Conservation (phyloP, 345 rosid genomes). For the Hibiscus mutabilis region DNA sequence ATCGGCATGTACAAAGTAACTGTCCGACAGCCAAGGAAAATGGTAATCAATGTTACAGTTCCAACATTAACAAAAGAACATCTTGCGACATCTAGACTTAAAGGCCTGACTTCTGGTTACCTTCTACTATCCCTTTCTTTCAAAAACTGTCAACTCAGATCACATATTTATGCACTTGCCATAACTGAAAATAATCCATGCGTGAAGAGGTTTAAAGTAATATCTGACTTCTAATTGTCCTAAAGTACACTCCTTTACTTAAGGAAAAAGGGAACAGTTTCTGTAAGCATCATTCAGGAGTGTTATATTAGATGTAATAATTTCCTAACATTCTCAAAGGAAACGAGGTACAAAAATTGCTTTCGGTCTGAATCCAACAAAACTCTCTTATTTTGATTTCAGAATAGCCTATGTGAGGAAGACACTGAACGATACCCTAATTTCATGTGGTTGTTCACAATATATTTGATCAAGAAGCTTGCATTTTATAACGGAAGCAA, state of each 20-base stretch:
- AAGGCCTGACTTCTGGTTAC: not conserved
- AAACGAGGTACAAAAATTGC: not conserved
- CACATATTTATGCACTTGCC: not conserved
- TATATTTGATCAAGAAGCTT: not conserved
- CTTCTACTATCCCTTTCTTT: not conserved
- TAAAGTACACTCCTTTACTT: not conserved
- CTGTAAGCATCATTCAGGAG: not conserved
- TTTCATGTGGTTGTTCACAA: not conserved
- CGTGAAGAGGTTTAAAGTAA: not conserved
- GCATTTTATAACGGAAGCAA: not conserved
- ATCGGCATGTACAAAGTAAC: not conserved
- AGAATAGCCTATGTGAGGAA: not conserved
- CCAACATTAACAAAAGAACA: not conserved
- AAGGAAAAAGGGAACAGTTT: not conserved
- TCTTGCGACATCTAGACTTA: not conserved
- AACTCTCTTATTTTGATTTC: not conserved
- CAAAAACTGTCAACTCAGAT: not conserved
- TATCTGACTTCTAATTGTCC: not conserved
- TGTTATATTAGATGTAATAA: not conserved
- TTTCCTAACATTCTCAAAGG: not conserved
- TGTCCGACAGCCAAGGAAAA: not conserved
- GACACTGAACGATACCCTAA: conserved; percentile 2
- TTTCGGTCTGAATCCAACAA: not conserved
- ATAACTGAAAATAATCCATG: not conserved
- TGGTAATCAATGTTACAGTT: not conserved